Percentiles rank a stretch among this genome's conserved stretches.
These are phyloP conservation scores for Sarocladiaceae sp. DNA, from an alignment of 2,329 filamentous ascomycete genomes.

Conservation along the genomic window DNA sequence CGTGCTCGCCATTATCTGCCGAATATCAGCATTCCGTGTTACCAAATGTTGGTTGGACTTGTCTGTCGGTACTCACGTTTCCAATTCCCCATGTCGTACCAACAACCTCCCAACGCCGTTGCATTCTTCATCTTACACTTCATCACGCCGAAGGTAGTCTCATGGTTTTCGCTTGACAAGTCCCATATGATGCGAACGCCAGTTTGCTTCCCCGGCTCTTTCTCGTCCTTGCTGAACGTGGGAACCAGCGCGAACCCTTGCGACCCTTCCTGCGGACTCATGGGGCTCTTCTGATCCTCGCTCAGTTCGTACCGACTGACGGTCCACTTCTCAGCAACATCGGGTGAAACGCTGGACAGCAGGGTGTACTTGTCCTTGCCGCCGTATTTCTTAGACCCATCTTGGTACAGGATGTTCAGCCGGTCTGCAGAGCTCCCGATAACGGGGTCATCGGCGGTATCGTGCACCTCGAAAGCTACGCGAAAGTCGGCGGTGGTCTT, in stretches of 20 bases:
- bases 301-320: constrained; percentile 5
- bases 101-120: not conserved
- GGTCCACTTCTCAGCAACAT: not conserved
- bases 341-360: not conserved
- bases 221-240: not conserved
- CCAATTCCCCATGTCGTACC: constrained; percentile 6
- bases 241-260: not conserved
- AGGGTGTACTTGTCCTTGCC: constrained; percentile 4
- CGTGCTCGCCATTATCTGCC: not conserved
- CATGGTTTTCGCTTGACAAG: constrained; percentile 2
- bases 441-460: not conserved
- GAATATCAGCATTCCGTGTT: not conserved
- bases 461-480: not conserved
- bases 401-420: constrained; percentile 3
- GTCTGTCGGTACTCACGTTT: not conserved
- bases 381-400: not conserved
- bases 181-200: constrained; percentile 3
- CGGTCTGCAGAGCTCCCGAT: not conserved
- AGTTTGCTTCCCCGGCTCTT: not conserved
- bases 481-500: not conserved
- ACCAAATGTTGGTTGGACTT: not conserved
- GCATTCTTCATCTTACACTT: constrained; percentile 2
- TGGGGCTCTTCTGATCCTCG: not conserved
- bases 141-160: not conserved
- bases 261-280: not conserved